These are phyloP conservation scores for Sporothrix inflata DNA, from an alignment of 2,329 filamentous ascomycete genomes.

Conservation along the genomic window DNA sequence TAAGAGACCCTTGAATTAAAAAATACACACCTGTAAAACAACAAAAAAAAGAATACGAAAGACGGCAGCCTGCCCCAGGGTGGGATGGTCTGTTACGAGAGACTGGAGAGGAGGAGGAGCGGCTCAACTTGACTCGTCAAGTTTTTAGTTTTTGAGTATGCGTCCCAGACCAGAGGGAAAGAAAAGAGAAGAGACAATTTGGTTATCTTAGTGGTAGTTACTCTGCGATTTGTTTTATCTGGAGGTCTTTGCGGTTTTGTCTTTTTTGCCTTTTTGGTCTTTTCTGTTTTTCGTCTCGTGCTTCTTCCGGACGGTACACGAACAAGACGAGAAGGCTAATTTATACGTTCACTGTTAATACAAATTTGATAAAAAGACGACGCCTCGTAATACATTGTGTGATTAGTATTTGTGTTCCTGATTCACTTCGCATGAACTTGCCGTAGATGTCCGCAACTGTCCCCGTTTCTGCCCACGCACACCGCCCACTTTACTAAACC, in stretches of 20 bases:
- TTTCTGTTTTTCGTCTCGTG: too few relatives aligned
- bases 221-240: background rate
- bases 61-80: background rate
- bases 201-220: background rate
- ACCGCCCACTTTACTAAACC: slow-evolving; percentile 11
- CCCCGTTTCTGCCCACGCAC: background rate
- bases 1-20: background rate
- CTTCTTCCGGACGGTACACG: too few relatives aligned
- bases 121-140: background rate
- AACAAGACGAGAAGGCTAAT: too few relatives aligned
- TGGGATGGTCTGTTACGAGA: background rate
- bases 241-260: background rate
- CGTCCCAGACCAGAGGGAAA: background rate
- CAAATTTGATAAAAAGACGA: background rate
- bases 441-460: background rate
- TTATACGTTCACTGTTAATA: background rate
- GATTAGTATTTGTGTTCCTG: background rate
- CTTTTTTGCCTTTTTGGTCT: too few relatives aligned
- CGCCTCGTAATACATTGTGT: background rate
- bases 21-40: background rate
- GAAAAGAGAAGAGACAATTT: slow-evolving; percentile 3
- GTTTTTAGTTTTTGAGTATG: background rate
- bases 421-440: background rate
- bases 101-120: background rate
- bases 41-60: background rate